Evolutionary conservation across 1,284 basidiomycete species (phyloP).

Genomic region (Erythrobasidium hasegawianum): DNA sequence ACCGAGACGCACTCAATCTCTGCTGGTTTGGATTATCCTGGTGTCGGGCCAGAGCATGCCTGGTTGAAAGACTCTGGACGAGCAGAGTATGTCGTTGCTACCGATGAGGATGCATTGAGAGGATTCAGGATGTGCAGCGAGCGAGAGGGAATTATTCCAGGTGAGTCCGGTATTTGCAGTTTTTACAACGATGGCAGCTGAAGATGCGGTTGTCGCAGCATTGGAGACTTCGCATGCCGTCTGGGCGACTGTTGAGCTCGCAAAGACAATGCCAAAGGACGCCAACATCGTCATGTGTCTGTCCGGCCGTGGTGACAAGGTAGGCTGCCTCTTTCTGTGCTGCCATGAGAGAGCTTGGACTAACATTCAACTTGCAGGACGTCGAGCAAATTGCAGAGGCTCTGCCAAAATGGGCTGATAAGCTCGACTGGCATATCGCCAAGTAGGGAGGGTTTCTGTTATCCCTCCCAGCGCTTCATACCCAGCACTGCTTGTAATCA

Average conservation of each 20-base stretch:
- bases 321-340: conserved; percentile 38
- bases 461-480: not conserved
- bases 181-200: too few species aligned
- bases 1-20: conserved; percentile 95
- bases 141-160: conserved; percentile 94
- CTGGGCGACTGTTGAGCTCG: conserved; percentile 82
- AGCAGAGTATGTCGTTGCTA: conserved; percentile 91
- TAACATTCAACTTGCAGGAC: not conserved
- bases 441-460: not conserved
- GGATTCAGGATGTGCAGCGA: conserved; percentile 91
- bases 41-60: conserved; percentile 95
- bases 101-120: conserved; percentile 85
- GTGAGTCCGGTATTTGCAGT: too few species aligned
- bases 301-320: conserved; percentile 85
- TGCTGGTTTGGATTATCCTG: conserved; percentile 84
- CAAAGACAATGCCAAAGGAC: conserved; percentile 78
- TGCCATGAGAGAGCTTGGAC: not conserved
- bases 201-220: conserved; percentile 55
- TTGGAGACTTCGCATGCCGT: conserved; percentile 94
- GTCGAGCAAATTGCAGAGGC: conserved; percentile 74
- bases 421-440: conserved; percentile 39
- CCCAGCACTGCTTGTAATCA: not conserved
- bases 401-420: conserved; percentile 54
- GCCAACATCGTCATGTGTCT: conserved; percentile 84
- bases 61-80: conserved; percentile 91